Evolutionary conservation across 768 basidiomycete genomes (phyloP), one percentile per base, ranked within the genome.

Genomic region (Hemileccinum rubropunctum): DNA sequence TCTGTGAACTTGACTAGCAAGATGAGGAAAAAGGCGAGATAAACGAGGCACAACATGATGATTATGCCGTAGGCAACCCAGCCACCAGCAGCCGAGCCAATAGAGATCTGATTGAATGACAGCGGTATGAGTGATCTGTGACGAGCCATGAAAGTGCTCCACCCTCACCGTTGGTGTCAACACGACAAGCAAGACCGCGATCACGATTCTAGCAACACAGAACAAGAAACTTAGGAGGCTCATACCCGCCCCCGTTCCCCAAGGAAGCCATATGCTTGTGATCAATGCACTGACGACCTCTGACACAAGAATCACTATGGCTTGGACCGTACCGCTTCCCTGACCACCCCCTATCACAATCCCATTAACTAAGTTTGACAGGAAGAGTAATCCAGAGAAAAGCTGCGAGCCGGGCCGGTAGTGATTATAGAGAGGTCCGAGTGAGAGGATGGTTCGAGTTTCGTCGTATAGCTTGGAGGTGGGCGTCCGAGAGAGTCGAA

Each of bases 231-330:
- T 93, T 51, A 95, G 86, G 32, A 94, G 76, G 13, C 95, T 95
- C 97, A 98, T 98, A 53, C 92, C 90, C 2, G 95, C 93, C 1
- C 95, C 93, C 46, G 88, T 88, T 27, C 91, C 92, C 95, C 95
- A 99, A 15, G 95, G 95, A 51, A 97, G 78, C 92, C 92, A 97
- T 28, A 95, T 75, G 53, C 90, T 94, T 28, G 95, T 97, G 23
- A 90, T 82, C 50, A 98, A 73, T 6, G 94, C 91, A 38, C 88
- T 84, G 18, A 77, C 76, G 14, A 99, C 87, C 66, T 99, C 97
- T 17, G 92, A 80, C 27, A 97, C 78, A 23, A 98, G 76, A 55
- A 99, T 84, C 47, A 98, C 77, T 56, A 95, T 84, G 4, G 93
- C 88, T 64, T 98, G 97, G 3, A 90, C 84, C 0, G 92, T 95